These are phyloP conservation scores for Trapa bicornis DNA, from an alignment of 345 rosid species.

Conservation along the genomic window DNA sequence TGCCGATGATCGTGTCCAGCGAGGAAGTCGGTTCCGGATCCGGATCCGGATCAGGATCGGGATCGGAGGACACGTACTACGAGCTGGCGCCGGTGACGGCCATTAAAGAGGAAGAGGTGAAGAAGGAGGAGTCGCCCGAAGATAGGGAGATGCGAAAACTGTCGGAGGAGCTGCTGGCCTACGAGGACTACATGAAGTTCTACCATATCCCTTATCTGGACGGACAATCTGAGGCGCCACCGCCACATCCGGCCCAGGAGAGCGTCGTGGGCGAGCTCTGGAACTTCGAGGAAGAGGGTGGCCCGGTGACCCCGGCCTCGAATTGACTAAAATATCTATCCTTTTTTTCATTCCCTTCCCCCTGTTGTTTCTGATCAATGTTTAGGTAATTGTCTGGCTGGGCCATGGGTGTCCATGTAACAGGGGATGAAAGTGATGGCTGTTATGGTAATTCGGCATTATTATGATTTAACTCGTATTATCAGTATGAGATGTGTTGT, in stretches of 20 bases:
- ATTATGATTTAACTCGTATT: too few relatives aligned
- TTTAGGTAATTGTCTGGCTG: too few relatives aligned
- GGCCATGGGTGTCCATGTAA: too few relatives aligned
- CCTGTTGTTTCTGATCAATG: too few relatives aligned
- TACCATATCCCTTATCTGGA: conserved; percentile 24
- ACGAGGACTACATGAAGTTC: conserved; percentile 48
- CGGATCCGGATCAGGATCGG: conserved; percentile 9
- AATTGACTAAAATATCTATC: background rate
- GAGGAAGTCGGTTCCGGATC: conserved; percentile 9
- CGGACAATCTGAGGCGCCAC: conserved; percentile 31
- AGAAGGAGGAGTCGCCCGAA: conserved; percentile 19
- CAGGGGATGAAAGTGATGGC: too few relatives aligned
- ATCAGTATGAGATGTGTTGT: too few relatives aligned
- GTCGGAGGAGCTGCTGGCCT: conserved; percentile 64
- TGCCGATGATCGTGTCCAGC: conserved; percentile 11
- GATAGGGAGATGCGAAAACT: conserved; percentile 35
- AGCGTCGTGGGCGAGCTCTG: conserved; percentile 48
- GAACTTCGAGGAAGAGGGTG: conserved; percentile 37
- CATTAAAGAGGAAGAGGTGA: conserved; percentile 11
- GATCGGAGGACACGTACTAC: conserved; percentile 7
- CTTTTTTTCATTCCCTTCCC: too few relatives aligned
- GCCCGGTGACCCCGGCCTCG: background rate
- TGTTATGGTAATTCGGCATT: too few relatives aligned
- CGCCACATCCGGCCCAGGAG: conserved; percentile 23
- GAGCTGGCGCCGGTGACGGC: background rate